Evolutionary conservation across 2,329 filamentous ascomycete species (phyloP).

Genomic region (Aspergillus sp.): DNA sequence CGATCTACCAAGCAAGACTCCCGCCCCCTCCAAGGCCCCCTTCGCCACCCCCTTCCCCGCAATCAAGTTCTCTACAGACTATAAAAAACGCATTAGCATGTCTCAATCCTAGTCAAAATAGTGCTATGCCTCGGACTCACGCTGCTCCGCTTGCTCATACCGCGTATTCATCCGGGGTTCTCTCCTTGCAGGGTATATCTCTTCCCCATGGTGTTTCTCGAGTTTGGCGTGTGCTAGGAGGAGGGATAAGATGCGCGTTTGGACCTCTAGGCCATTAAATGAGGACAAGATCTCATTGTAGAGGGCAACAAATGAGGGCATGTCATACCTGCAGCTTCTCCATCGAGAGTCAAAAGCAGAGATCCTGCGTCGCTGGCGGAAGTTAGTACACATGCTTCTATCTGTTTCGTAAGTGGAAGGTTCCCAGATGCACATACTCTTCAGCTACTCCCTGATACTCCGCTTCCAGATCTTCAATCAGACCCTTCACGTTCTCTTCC

Average conservation of each 20-base stretch:
- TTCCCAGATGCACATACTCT: conserved; percentile 5
- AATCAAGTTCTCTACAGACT: conserved; percentile 32
- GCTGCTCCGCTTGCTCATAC: conserved; percentile 35
- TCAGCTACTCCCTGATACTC: conserved; percentile 18
- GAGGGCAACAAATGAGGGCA: no score
- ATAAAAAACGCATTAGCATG: background rate
- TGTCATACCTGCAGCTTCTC: conserved; percentile 6
- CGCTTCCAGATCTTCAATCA: conserved; percentile 21
- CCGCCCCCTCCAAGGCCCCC: background rate
- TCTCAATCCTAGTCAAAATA: no score
- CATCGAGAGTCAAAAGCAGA: background rate
- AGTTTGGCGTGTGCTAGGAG: conserved; percentile 30
- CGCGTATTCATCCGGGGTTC: conserved; percentile 29
- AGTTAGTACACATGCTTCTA: background rate
- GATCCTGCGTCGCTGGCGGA: background rate
- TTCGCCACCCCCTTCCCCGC: background rate
- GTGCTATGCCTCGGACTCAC: conserved; percentile 16
- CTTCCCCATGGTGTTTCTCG: conserved; percentile 26
- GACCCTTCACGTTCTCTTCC: background rate
- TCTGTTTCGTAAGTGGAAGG: background rate
- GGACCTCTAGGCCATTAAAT: conserved; percentile 2
- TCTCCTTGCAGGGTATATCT: conserved; percentile 32
- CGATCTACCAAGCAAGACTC: conserved; percentile 22
- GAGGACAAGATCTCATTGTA: background rate
- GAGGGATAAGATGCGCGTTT: conserved; percentile 22